A percentile compares a stretch with the other conserved stretches of the same genome.
These are phyloP conservation scores for Echites panduratus DNA, from an alignment of 257 asterid genomes.

Conservation along the genomic window DNA sequence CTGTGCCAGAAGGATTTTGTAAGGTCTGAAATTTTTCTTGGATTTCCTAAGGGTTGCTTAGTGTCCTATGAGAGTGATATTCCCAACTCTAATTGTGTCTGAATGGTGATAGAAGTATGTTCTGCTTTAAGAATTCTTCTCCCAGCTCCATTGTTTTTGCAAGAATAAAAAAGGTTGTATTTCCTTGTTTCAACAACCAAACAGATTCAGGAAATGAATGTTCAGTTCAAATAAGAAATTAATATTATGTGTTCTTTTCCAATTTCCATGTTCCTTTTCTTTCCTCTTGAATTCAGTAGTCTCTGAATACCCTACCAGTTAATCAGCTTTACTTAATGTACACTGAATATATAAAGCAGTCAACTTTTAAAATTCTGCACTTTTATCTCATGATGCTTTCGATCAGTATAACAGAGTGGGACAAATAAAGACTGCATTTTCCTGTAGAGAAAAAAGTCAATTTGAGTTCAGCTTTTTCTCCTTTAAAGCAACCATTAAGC, in stretches of 20 bases:
- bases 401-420: neutral
- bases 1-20: neutral
- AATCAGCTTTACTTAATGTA: neutral
- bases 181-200: neutral
- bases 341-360: neutral
- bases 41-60: neutral
- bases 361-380: neutral
- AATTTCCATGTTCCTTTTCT: neutral
- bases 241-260: neutral
- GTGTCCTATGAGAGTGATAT: constrained; percentile 1
- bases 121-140: neutral
- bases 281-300: too few relatives aligned
- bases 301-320: neutral
- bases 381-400: neutral
- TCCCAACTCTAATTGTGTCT: constrained; percentile 2
- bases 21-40: neutral
- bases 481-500: neutral
- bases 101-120: neutral
- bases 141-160: neutral
- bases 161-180: constrained; percentile 9
- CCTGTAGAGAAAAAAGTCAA: neutral
- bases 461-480: neutral
- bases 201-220: constrained; percentile 2
- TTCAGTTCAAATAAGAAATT: neutral
- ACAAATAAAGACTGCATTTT: too few relatives aligned